Conservation (phyloP, 2,329 filamentous ascomycete genomes). For the Paramyrothecium roridum region DNA sequence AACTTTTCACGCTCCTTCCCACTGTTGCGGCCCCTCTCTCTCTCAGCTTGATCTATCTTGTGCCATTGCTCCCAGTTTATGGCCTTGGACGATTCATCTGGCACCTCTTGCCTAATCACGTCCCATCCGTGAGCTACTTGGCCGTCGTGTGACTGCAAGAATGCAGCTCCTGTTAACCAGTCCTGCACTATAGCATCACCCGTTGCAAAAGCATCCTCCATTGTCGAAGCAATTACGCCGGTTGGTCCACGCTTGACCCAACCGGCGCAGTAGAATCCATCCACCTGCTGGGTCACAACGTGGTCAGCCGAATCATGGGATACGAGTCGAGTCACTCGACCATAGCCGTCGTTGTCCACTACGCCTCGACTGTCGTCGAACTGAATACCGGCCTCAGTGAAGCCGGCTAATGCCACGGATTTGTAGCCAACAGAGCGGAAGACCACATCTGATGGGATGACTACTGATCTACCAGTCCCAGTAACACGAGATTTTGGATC, state of each 20-base stretch:
- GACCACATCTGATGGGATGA: slow-evolving; percentile 65
- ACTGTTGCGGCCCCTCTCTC: slow-evolving; percentile 55
- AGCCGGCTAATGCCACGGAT: slow-evolving; percentile 71
- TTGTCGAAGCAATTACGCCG: slow-evolving; percentile 92
- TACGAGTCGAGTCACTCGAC: slow-evolving; percentile 57
- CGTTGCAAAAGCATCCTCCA: slow-evolving; percentile 90
- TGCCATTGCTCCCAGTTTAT: slow-evolving; percentile 84
- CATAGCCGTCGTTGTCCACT: slow-evolving; percentile 77
- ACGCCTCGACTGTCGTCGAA: slow-evolving; percentile 75
- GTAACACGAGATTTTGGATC: slow-evolving; percentile 46
- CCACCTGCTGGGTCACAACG: slow-evolving; percentile 39
- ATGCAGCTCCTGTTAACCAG: slow-evolving; percentile 50
- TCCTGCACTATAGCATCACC: slow-evolving; percentile 82
- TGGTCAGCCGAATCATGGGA: slow-evolving; percentile 19
- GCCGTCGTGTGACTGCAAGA: slow-evolving; percentile 25
- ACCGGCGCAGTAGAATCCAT: slow-evolving; percentile 86
- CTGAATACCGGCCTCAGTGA: slow-evolving; percentile 68
- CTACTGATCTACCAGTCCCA: slow-evolving; percentile 44
- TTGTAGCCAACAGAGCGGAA: slow-evolving; percentile 97
- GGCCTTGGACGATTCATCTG: slow-evolving; percentile 51
- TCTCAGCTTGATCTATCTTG: slow-evolving; percentile 78
- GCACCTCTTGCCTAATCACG: slow-evolving; percentile 60
- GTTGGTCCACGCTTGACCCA: slow-evolving; percentile 97
- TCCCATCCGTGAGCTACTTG: slow-evolving; percentile 63
- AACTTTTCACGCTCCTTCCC: slow-evolving; percentile 81